Percentiles rank a stretch among this genome's conserved stretches.
Conservation (phyloP, 805 yeast species). For the Priceomyces castillae region DNA sequence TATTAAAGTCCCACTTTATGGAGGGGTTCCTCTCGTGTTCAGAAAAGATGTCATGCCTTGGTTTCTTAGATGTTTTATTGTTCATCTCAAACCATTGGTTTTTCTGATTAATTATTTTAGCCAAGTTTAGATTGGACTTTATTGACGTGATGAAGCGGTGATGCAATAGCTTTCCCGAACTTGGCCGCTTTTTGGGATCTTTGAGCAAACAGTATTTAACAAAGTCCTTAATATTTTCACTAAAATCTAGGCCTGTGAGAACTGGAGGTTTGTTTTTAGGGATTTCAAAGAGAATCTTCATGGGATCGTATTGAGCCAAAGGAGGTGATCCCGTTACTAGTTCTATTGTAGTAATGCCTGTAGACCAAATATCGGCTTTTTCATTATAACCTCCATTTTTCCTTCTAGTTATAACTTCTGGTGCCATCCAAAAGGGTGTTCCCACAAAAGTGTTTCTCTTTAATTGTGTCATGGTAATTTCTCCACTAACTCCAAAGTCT, state of each 20-base stretch:
- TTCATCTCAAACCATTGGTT: slow-evolving; percentile 26
- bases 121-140: slow-evolving; percentile 29
- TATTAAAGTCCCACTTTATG: slow-evolving; percentile 19
- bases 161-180: slow-evolving; percentile 53
- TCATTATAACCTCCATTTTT: slow-evolving; percentile 64
- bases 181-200: slow-evolving; percentile 63
- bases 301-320: slow-evolving; percentile 64
- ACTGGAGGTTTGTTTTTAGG: slow-evolving; percentile 65
- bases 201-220: slow-evolving; percentile 63
- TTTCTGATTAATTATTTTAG: slow-evolving; percentile 41
- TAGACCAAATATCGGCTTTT: slow-evolving; percentile 93
- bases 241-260: slow-evolving; percentile 42
- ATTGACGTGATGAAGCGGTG: slow-evolving; percentile 48
- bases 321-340: slow-evolving; percentile 84
- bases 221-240: slow-evolving; percentile 62
- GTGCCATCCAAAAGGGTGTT: slow-evolving; percentile 99
- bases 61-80: slow-evolving; percentile 15
- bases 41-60: slow-evolving; percentile 7
- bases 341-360: slow-evolving; percentile 91
- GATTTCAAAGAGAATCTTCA: slow-evolving; percentile 70
- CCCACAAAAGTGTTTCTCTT: slow-evolving; percentile 82
- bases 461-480: slow-evolving; percentile 53
- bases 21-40: slow-evolving; percentile 1
- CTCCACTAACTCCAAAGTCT: slow-evolving; percentile 93
- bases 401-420: slow-evolving; percentile 70